Evolutionary conservation across 192 early-diverging fungal genomes (phyloP), one percentile per base, ranked within the genome.

Genomic region (Rhizophagus clarus): DNA sequence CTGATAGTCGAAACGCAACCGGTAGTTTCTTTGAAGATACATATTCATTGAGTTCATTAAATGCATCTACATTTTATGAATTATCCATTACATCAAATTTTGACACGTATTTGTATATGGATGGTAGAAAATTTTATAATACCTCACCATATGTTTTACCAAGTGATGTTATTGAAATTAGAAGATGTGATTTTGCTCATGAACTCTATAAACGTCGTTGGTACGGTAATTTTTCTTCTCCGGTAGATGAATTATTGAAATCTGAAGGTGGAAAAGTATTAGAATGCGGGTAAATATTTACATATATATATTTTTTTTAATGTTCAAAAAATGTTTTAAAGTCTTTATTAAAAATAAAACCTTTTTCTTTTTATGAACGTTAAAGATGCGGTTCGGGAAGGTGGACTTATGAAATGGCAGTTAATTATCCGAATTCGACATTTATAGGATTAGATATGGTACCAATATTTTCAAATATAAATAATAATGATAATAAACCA

Each of bases 381-480:
- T 34, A 34, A 34, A 34, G 66, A 8, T 68, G 66, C 28, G 66
- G 66, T 20, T 68, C 66, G 11, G 22, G 24, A 6, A 34, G 4
- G 2, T 68, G 66, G 66, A 1, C 34, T 7, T 68, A 32, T 32
- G 75, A 76, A n/a, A n/a, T 76, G 26, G 32, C 75, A 24, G 29
- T n/a, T 37, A 49, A 51, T 26, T 64, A 76, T 49, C 75, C 75
- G 5, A 64, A 76, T 20, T 62, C 29, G 4, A n/a, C 37, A 6
- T 76, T 76, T 64, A 20, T 76, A 9, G 75, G 75, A 76, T 26
- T 76, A n/a, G 75, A 76, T 31, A 76, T 76, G n/a, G 32, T 26
- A 8, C 28, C 31, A 10, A 32, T 70, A 8, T 56, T 76, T 31
- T 34, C 66, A 32, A 5, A 29, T 10, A 34, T 29, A 20, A 15